Evolutionary conservation across 2,329 filamentous ascomycete genomes (phyloP).

Genomic region (Ploettnerulaceae sp.): DNA sequence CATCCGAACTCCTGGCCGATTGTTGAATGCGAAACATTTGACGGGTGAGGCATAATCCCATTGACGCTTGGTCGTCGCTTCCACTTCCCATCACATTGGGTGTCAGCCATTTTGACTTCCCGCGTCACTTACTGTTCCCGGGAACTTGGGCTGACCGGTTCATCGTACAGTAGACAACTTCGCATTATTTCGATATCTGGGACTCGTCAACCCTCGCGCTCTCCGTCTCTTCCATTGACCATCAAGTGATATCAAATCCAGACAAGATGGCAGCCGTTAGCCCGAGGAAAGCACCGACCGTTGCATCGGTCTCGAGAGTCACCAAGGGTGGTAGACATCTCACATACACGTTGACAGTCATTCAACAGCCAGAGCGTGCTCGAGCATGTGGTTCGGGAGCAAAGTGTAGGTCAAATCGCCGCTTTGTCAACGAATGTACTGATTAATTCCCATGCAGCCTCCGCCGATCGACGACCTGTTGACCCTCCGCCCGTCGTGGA

Average conservation of each 20-base stretch:
- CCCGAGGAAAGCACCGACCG: not conserved
- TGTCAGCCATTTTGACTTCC: constrained; percentile 14
- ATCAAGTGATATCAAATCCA: not conserved
- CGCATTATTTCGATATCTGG: constrained; percentile 5
- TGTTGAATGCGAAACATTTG: constrained; percentile 7
- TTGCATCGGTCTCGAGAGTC: not conserved
- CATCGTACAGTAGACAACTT: not conserved
- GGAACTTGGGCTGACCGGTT: constrained; percentile 4
- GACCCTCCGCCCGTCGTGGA: constrained; percentile 81
- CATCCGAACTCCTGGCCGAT: not conserved
- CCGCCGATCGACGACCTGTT: constrained; percentile 24
- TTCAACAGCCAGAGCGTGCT: constrained; percentile 91
- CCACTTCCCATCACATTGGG: constrained; percentile 13
- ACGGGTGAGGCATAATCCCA: constrained; percentile 9
- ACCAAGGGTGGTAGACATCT: constrained; percentile 56
- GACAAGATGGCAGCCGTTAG: not conserved
- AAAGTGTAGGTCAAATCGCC: constrained; percentile 64
- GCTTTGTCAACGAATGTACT: constrained; percentile 11
- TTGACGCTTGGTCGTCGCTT: constrained; percentile 16
- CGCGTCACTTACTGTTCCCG: constrained; percentile 7
- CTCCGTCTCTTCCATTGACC: not conserved
- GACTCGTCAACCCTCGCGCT: not conserved
- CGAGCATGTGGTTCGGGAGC: constrained; percentile 92
- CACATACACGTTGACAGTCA: constrained; percentile 76
- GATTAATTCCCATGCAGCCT: constrained; percentile 20